Evolutionary conservation across 805 yeast species (phyloP).

Genomic region (Jamesozyma jinghongensis): DNA sequence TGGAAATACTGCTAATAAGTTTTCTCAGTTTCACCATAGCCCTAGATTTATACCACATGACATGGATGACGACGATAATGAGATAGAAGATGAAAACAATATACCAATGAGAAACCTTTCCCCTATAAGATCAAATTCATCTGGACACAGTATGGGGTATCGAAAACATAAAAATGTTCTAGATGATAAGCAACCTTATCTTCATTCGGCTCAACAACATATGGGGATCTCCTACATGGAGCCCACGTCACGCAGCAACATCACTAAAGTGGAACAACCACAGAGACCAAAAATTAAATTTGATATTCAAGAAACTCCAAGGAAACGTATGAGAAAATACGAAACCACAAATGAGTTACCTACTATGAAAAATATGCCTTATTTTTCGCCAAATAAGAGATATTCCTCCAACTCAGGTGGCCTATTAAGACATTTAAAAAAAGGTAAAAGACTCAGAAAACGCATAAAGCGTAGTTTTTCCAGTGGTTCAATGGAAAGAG

Average conservation of each 20-base stretch:
- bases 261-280: not conserved
- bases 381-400: not conserved
- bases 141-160: not conserved
- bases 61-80: not conserved
- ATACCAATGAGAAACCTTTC: not conserved
- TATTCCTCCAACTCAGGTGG: not conserved
- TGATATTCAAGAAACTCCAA: conserved; percentile 21
- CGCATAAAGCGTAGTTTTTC: conserved; percentile 16
- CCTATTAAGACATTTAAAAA: conserved; percentile 12
- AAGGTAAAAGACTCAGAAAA: conserved; percentile 14
- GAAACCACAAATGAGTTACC: not conserved
- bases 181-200: not conserved
- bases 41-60: not conserved
- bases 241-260: not conserved
- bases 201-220: too few species aligned
- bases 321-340: conserved; percentile 5
- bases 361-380: not conserved
- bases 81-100: not conserved
- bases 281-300: conserved; percentile 25
- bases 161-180: too few species aligned
- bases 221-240: not conserved
- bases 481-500: conserved; percentile 11
- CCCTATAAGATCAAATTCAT: not conserved
- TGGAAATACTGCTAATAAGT: not conserved
- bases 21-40: not conserved